Percentiles rank a stretch among this genome's conserved stretches.
Evolutionary conservation across 1,139 yeast species (phyloP).

Genomic region (Scheffersomyces insectosa): DNA sequence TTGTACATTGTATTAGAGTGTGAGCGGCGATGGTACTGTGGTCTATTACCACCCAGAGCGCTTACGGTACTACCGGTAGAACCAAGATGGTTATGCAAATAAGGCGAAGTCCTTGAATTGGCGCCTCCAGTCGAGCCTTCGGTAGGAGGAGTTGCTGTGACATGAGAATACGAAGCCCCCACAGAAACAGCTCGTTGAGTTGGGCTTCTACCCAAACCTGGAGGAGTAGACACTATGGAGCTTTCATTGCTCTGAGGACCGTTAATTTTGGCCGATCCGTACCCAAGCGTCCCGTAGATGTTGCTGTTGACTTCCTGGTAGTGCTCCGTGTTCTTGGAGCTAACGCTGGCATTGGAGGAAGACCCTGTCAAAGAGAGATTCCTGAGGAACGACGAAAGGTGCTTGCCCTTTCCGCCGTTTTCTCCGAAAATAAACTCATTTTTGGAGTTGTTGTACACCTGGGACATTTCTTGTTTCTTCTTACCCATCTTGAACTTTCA

Average conservation of each 20-base stretch:
- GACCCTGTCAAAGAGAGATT: conserved; percentile 42
- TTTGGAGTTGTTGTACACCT: conserved; percentile 46
- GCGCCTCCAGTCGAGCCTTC: conserved; percentile 19
- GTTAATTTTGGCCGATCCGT: conserved; percentile 15
- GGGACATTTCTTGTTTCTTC: conserved; percentile 59
- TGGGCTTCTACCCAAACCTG: conserved; percentile 12
- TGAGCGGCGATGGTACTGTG: conserved; percentile 7
- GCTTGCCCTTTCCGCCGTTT: conserved; percentile 66
- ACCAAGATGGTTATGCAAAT: neutral
- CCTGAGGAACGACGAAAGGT: conserved; percentile 58
- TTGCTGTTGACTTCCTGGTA: conserved; percentile 35
- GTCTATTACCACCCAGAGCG: neutral
- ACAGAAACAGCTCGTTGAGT: conserved; percentile 24
- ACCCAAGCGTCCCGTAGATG: conserved; percentile 43
- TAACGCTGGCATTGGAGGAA: conserved; percentile 11
- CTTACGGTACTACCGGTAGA: neutral
- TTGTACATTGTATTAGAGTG: conserved; percentile 35
- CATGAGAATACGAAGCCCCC: conserved; percentile 17
- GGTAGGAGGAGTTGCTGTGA: conserved; percentile 23
- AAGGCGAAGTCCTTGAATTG: neutral
- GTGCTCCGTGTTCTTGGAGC: conserved; percentile 14
- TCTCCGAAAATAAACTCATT: conserved; percentile 70
- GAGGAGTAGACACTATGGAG: conserved; percentile 13
- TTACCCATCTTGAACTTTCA: conserved; percentile 32
- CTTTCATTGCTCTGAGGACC: conserved; percentile 14